These are phyloP conservation scores for Cenchrus fungigraminus DNA, from an alignment of 176 grass and related monocot species.

Conservation along the genomic window DNA sequence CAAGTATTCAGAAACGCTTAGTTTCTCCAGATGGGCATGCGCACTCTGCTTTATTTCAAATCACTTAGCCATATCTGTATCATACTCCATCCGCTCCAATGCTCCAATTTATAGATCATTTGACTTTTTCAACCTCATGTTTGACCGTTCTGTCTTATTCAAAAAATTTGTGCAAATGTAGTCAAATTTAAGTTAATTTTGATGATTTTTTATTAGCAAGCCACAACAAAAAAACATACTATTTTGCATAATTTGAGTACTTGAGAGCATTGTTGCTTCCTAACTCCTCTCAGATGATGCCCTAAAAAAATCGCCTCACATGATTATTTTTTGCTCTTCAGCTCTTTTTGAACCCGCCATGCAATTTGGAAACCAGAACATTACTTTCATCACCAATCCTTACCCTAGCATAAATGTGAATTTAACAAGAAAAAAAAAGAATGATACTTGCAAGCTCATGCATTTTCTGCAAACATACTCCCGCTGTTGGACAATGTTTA, in stretches of 20 bases:
- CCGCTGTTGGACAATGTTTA: too few relatives aligned
- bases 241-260: not conserved
- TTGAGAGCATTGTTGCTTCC: not conserved
- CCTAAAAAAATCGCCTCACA: not conserved
- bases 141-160: too few relatives aligned
- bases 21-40: not conserved
- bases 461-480: too few relatives aligned
- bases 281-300: not conserved
- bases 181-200: too few relatives aligned
- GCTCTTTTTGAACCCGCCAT: not conserved
- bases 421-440: not conserved
- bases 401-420: too few relatives aligned
- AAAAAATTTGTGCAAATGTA: too few relatives aligned
- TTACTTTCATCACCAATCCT: not conserved
- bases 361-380: not conserved
- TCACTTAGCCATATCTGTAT: not conserved
- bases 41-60: not conserved
- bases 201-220: too few relatives aligned
- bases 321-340: not conserved
- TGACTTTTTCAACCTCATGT: too few relatives aligned
- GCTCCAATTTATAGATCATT: too few relatives aligned
- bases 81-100: too few relatives aligned
- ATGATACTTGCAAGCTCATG: not conserved
- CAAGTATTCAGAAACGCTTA: constrained; percentile 2
- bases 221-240: too few relatives aligned